Evolutionary conservation across 2,329 filamentous ascomycete species (phyloP), one percentile per base, ranked within the genome.

Genomic region (Penicillium brasilianum): DNA sequence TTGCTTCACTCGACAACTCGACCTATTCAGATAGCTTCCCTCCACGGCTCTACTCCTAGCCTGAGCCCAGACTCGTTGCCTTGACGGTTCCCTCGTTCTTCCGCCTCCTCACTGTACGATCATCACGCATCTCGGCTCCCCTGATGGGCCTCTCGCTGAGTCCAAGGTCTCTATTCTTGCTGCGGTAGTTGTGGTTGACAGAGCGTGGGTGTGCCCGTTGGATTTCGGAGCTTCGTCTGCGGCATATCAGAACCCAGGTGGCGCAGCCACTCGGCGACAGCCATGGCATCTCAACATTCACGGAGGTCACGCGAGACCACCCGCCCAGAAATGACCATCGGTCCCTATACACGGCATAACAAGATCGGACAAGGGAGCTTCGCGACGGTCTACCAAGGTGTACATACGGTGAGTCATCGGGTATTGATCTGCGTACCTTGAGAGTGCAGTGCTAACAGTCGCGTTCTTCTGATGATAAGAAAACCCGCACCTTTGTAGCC

Each of bases 341-440:
- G 93, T 68, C 88, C 90, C 72, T 97, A 96, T 78, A 85, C 86
- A 71, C 88, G 94, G 72, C 87, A 93, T 70, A 88, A 90, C 69
- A 92, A 97, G 81, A 97, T 98, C 76, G 95, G 95, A 66, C 95
- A 95, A 81, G 95, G 95, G 65, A 98, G 95, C 82, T 99, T 98
- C 82, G 95, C 95, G 67, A 93, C 93, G 69, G 95, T 99, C 68
- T 98, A 95, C 77, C 87, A 90, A 76, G 93, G 91, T 66, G 88
- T 88, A 70, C 91, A 96, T 80, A 90, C 90, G 81, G 93, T 96
- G 81, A 79, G 88, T 80, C 58, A 50, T 30, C 30, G 10, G 41
- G 43, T 34, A 37, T 25, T 36, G 63, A 64, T 51, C 14, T 22
- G 18, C 39, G 34, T 46, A 10, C n/a, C 32, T 9, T n/a, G 4